phyloP scores from a whole-genome alignment of 768 basidiomycete species.

The Imleria badia region DNA sequence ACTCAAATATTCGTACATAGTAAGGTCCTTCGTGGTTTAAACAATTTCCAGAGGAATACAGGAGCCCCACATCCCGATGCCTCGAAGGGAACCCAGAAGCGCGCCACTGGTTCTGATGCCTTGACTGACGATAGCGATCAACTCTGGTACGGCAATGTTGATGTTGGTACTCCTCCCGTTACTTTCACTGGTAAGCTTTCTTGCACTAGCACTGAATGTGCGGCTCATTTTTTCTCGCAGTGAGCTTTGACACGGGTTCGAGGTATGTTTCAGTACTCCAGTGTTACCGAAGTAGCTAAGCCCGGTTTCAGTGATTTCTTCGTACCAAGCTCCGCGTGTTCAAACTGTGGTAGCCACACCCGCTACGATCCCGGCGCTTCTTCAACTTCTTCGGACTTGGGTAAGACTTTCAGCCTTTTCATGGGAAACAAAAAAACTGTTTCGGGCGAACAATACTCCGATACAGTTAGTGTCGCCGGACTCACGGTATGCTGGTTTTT shows the following conservation, averaged over 20 bases:
- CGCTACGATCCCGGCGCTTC: conserved; percentile 21
- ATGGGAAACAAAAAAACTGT: conserved; percentile 38
- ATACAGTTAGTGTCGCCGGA: conserved; percentile 19
- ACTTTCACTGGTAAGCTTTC: neutral
- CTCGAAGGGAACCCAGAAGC: neutral
- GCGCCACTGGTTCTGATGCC: neutral
- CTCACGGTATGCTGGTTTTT: neutral
- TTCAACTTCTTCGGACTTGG: conserved; percentile 24
- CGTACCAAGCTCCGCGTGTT: neutral
- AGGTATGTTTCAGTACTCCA: neutral
- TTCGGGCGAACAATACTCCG: conserved; percentile 38
- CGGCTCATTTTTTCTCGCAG: neutral
- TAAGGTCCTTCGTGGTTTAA: conserved; percentile 1
- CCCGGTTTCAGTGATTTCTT: conserved; percentile 15
- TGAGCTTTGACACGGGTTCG: conserved; percentile 31
- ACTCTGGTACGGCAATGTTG: conserved; percentile 13
- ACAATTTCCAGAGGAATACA: conserved; percentile 1
- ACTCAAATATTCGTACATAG: neutral
- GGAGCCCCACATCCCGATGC: neutral
- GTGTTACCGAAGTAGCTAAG: neutral
- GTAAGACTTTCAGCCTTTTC: conserved; percentile 25
- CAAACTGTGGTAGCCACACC: conserved; percentile 27
- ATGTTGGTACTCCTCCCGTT: neutral
- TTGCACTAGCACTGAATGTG: neutral
- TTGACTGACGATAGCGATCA: neutral